phyloP scores from a whole-genome alignment of 2,329 filamentous ascomycete species.

The Aspergillaceae sp. region DNA sequence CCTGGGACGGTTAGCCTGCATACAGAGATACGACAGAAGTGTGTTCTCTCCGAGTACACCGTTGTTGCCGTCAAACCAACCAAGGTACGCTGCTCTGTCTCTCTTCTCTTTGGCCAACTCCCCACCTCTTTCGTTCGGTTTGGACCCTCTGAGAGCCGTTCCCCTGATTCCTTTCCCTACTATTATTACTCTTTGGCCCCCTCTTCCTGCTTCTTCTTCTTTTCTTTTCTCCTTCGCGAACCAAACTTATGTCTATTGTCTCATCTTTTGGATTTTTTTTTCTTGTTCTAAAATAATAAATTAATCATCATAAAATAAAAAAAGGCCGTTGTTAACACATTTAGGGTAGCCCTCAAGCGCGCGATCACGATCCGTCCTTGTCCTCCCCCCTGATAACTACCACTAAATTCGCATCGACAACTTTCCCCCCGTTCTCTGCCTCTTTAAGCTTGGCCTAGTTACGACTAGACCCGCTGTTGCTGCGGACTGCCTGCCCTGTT shows the following conservation, averaged over 20 bases:
- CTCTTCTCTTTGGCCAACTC: slow-evolving; percentile 1
- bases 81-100: neutral
- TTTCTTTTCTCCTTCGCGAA: slow-evolving; percentile 5
- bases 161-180: slow-evolving; percentile 2
- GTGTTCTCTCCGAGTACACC: neutral
- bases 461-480: slow-evolving; percentile 20
- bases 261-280: slow-evolving; percentile 2
- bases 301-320: too few species aligned
- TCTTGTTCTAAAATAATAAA: neutral
- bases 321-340: neutral
- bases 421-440: slow-evolving; percentile 5
- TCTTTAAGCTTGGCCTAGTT: slow-evolving; percentile 22
- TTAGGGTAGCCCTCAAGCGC: neutral
- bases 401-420: too few species aligned
- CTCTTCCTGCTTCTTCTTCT: slow-evolving; percentile 10
- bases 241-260: neutral
- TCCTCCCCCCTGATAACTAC: neutral
- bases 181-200: slow-evolving; percentile 1
- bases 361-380: slow-evolving; percentile 1
- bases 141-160: neutral
- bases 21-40: too few species aligned
- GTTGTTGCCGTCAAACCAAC: neutral
- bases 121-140: neutral
- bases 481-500: slow-evolving; percentile 16
- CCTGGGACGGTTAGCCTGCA: too few species aligned